Evolutionary conservation across 495 filamentous ascomycete species (phyloP).

Genomic region (Xylaria cubensis): DNA sequence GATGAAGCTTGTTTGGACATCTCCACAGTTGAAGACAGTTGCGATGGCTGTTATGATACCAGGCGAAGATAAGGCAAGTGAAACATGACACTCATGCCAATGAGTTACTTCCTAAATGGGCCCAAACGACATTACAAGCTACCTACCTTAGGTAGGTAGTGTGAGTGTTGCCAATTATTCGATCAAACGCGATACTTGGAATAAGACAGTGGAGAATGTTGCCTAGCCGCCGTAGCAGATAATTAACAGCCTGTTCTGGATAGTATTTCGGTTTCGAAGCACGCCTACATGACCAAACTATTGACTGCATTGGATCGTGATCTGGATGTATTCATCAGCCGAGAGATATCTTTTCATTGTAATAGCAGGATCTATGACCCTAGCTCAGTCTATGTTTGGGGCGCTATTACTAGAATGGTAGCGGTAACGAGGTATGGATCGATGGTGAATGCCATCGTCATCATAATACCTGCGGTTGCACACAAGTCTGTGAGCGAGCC

Average conservation of each 20-base stretch:
- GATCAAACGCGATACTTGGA: background rate
- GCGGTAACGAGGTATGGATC: too few relatives aligned
- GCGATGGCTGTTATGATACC: background rate
- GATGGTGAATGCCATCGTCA: background rate
- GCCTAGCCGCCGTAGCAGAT: background rate
- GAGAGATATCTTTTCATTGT: background rate
- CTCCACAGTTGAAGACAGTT: constrained; percentile 13
- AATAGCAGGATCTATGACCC: background rate
- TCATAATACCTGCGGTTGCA: background rate
- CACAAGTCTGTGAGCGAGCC: background rate
- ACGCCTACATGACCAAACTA: background rate
- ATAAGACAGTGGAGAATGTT: background rate
- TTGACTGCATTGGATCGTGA: background rate
- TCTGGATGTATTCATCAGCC: constrained; percentile 20
- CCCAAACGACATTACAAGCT: background rate
- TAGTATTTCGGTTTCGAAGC: background rate
- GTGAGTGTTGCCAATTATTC: background rate
- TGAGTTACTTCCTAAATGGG: constrained; percentile 6
- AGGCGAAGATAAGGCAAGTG: background rate
- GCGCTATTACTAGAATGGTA: background rate
- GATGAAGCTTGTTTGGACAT: background rate
- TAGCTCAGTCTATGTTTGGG: background rate
- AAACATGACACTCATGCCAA: constrained; percentile 2
- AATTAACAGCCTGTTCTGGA: background rate
- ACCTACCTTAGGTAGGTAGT: constrained; percentile 1